Evolutionary conservation across 345 rosid species (phyloP), one percentile per base, ranked within the genome.

Genomic region (Salix udensis): DNA sequence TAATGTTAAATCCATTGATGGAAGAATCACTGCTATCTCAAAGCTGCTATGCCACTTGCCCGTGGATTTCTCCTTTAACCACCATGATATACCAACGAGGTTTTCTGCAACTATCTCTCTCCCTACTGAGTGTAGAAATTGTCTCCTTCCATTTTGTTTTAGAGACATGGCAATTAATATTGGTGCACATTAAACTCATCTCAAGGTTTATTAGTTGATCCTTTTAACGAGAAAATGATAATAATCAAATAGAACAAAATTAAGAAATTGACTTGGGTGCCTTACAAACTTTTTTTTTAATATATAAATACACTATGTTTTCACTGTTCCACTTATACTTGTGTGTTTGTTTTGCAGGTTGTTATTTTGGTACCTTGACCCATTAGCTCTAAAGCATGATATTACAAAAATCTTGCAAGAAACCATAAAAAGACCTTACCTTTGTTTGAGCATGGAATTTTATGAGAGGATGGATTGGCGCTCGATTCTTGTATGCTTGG

Each of bases 291-390:
- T 40, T 40, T 10, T 53, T 68, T 31, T 21, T 4, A 34, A 34
- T 5, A 34, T 5, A 34, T 5, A 64, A 23, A 40, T 16, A 16
- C 37, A 58, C 36, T 4, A 19, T 46, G 48, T 67, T 48, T 28
- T 67, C 3, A 1, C 2, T 62, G 37, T 66, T 58, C 36, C 9
- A 11, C 26, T n/a, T 55, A 66, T 58, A 12, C 21, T 65, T 39
- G 2, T 70, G 60, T 65, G 64, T 52, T 42, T 34, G 6, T 19
- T 39, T 61, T 50, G 68, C 87, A 94, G 97, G 91, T 71, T 91
- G 84, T 69, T 89, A 19, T 79, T 88, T 80, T 94, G 96, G 96
- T 88, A 88, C 79, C 87, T 88, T 37, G 89, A 94, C 71, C 97
- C 96, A 3, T 40, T 82, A 78, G 79, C 83, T 71, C 77, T 94